Base-by-base conservation (phyloP, 192 early-diverging fungal species). In the Haplosporangium gracile region DNA sequence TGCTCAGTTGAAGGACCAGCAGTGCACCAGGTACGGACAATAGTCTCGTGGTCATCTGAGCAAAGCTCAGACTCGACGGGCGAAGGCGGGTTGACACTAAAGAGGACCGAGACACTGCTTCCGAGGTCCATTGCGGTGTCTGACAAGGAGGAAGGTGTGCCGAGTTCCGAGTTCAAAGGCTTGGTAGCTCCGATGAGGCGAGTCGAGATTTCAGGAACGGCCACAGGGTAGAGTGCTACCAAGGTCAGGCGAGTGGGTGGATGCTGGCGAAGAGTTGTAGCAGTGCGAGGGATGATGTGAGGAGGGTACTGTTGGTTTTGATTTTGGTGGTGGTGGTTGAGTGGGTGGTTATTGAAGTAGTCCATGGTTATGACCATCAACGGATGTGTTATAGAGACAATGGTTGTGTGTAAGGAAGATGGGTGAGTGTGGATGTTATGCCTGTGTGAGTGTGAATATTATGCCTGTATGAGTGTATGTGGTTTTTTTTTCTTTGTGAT, bases 31-130 rank as follows among this genome's bases (percentile, higher is more conserved):
- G 68, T 68, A 16, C 65, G 38, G 10, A 80, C 42, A 9, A 85
- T 76, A 32, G 78, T 65, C 32, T 85, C 83, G 42, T 80, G 83
- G 2, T 85, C 83, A 65, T 85, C 83, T 0, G 74, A 40, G 29
- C 72, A 79, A 11, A 65, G 68, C 1, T 85, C 83, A 5, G 78
- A 80, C 24, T 78, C 74, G 24, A 72, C 74, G 4, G 78, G 77
- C 1, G 83, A 79, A 11, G 83, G 78, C 4, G 83, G 78, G 34
- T 80, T 85, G 15, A 85, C 83, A 42, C 78, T 80, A 45, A 85
- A 85, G 45, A 85, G 70, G 22, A 85, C 77, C 6, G 83, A 53
- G 70, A n/a, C 69, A 22, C 18, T 18, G 32, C 69, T 70, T 7
- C 68, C 78, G 15, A 85, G 8, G 1, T 85, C 78, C 83, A 80